These are phyloP conservation scores for Podaxis sp. DNA, from an alignment of 768 basidiomycete species.

Conservation along the genomic window DNA sequence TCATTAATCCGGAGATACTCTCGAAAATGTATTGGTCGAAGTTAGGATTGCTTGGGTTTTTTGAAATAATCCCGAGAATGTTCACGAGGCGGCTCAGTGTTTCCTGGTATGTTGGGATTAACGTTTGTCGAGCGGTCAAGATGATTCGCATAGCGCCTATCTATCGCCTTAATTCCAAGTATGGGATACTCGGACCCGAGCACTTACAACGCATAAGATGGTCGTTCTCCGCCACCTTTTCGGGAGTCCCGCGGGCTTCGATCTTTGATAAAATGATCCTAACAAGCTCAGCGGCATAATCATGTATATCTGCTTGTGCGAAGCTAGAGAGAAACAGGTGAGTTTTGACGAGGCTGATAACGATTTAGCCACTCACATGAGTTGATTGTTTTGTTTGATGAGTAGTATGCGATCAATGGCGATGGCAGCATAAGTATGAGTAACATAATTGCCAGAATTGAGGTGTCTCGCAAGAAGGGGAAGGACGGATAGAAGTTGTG, in stretches of 20 bases:
- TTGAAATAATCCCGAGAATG: conserved; percentile 85
- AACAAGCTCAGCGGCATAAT: conserved; percentile 73
- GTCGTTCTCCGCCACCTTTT: conserved; percentile 96
- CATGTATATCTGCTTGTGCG: conserved; percentile 81
- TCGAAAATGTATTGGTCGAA: conserved; percentile 99
- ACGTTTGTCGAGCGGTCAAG: conserved; percentile 78
- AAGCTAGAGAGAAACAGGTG: conserved; percentile 51
- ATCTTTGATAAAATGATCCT: conserved; percentile 76
- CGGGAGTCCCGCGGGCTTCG: conserved; percentile 73
- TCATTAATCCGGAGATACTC: conserved; percentile 89
- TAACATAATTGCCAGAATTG: conserved; percentile 81
- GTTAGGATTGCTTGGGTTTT: conserved; percentile 95
- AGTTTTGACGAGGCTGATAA: background rate
- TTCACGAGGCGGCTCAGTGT: conserved; percentile 72
- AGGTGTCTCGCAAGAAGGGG: conserved; percentile 86
- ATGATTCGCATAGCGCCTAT: conserved; percentile 94
- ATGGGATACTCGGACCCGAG: conserved; percentile 11
- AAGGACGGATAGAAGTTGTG: conserved; percentile 87
- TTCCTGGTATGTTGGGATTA: conserved; percentile 65
- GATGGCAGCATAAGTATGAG: conserved; percentile 95
- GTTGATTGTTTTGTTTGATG: conserved; percentile 75
- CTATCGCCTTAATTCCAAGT: background rate
- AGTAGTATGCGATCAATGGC: conserved; percentile 95
- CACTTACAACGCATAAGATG: conserved; percentile 93
- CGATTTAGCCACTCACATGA: conserved; percentile 62